Evolutionary conservation across 1,284 basidiomycete genomes (phyloP), one percentile per base, ranked within the genome.

Genomic region (Cystobasidiaceae sp.): DNA sequence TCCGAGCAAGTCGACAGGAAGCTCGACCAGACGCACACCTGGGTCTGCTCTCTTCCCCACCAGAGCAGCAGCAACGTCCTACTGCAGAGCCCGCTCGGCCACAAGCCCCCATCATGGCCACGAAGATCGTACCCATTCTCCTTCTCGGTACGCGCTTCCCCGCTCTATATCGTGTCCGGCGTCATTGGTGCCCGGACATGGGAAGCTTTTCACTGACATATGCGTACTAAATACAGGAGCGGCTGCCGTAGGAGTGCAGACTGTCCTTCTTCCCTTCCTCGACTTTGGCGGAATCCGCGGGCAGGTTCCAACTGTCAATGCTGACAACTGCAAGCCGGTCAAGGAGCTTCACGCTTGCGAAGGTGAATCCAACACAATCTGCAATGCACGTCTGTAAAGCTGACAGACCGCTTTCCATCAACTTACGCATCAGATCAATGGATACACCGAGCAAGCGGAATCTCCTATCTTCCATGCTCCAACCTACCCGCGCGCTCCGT

Each of bases 391-490:
- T 45, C 23, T 9, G 13, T 37, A n/a, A 6, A 25, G 1, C 21
- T 19, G 27, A 6, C 8, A 32, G n/a, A 33, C 5, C 6, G 21
- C 17, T 9, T 32, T 19, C 17, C 25, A 49, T 52, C 21, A 43
- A 21, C 1, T 8, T 25, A 30, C 8, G 3, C 11, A 52, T 11
- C 32, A 64, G 61, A 66, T 49, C 63, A 66, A 57, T 75, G 71
- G 72, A 59, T 74, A 0, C 74, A 75, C 65, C 66, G 68, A 11
- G 43, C 55, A 9, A 81, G 80, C 2, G 85, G 85, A 32, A 69
- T 83, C 9, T 67, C 89, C n/a, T 89, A 86, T 72, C 79, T 87
- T 8, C 86, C 87, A 6, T 89, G 88, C 71, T 86, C 86, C 2
- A 81, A 80, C 1, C 82, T 79, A 1, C 72, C 73, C 4, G 80